Percentiles rank a stretch among this genome's conserved stretches.
Evolutionary conservation across 805 yeast genomes (phyloP).

Genomic region (Ogataea parapolymorpha): DNA sequence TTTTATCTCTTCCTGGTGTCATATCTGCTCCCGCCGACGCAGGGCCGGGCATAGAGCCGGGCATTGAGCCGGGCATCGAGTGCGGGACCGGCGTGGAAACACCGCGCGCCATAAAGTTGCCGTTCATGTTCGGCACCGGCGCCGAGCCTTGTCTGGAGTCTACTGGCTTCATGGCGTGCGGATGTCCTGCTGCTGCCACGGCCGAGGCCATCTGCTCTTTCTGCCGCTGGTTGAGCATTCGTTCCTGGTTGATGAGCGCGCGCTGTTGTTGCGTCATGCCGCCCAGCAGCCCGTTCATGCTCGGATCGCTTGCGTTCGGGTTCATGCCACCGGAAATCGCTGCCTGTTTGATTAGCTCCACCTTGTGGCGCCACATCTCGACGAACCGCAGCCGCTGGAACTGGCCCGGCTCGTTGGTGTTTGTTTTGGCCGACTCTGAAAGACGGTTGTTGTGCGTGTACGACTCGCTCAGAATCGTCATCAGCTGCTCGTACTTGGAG

Average conservation of each 20-base stretch:
- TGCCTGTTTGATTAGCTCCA: slow-evolving; percentile 49
- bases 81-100: slow-evolving; percentile 7
- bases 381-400: slow-evolving; percentile 85
- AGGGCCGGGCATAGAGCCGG: not conserved
- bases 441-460: slow-evolving; percentile 31
- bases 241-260: slow-evolving; percentile 27
- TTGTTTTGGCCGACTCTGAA: slow-evolving; percentile 27
- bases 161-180: slow-evolving; percentile 8
- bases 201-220: slow-evolving; percentile 34
- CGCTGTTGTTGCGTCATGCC: slow-evolving; percentile 30
- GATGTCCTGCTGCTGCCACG: slow-evolving; percentile 25
- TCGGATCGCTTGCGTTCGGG: slow-evolving; percentile 15
- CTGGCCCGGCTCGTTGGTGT: slow-evolving; percentile 41
- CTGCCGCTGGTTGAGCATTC: slow-evolving; percentile 29
- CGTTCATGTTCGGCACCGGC: slow-evolving; percentile 2
- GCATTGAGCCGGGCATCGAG: slow-evolving; percentile 7
- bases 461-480: slow-evolving; percentile 64
- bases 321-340: slow-evolving; percentile 29
- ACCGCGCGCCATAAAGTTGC: slow-evolving; percentile 2
- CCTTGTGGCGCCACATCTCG: slow-evolving; percentile 76
- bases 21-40: not conserved
- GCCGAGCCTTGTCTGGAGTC: slow-evolving; percentile 7
- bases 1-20: slow-evolving; percentile 16
- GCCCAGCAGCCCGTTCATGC: slow-evolving; percentile 27
- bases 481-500: slow-evolving; percentile 85